Base-by-base conservation (phyloP, 176 grass and related monocot genomes). In the Hsuehochloa calcarea region DNA sequence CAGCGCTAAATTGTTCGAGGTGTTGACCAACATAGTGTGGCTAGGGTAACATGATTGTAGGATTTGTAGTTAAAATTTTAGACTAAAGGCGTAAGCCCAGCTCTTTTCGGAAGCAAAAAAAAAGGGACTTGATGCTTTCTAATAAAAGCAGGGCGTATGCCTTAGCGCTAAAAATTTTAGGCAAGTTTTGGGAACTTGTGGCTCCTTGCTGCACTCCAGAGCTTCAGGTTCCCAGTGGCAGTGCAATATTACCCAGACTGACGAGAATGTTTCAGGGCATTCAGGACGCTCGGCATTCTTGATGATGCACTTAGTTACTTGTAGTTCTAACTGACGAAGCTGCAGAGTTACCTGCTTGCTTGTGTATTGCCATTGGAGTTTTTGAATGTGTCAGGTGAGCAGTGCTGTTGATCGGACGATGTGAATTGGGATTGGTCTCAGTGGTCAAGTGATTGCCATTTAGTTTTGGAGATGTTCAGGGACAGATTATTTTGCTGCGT, bases 131-230 rank as follows among this genome's bases (percentile, higher is more conserved):
- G 8, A 43, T 58, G 14, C 38, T 56, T 44, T 43, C n/a, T 60
- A 71, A 19, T 22, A 82, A 82, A 82, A n/a, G 58, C 10, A 45
- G 14, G 15, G 37, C 4, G 0, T 12, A 1, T 44, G 72, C n/a
- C 54, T 71, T 60, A 45, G 46, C 20, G 78, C 6, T 70, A 69
- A 59, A 54, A 84, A 20, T 54, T 47, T 67, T 79, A 19, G 65
- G n/a, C 20, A 8, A 35, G 16, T 51, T 82, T 16, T 3, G 15
- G 23, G 51, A 52, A 60, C 29, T 26, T 5, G 17, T 65, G 8
- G 14, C 56, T 72, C 62, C 22, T 61, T 65, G 15, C 14, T 47
- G 19, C 9, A n/a, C 27, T n/a, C 6, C 10, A 13, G 16, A 43
- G 54, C 1, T 71, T 54, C 17, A 13, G 46, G 3, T 78, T 44